Evolutionary conservation across 1,284 basidiomycete species (phyloP).

Genomic region (Cryptococcus sp.): DNA sequence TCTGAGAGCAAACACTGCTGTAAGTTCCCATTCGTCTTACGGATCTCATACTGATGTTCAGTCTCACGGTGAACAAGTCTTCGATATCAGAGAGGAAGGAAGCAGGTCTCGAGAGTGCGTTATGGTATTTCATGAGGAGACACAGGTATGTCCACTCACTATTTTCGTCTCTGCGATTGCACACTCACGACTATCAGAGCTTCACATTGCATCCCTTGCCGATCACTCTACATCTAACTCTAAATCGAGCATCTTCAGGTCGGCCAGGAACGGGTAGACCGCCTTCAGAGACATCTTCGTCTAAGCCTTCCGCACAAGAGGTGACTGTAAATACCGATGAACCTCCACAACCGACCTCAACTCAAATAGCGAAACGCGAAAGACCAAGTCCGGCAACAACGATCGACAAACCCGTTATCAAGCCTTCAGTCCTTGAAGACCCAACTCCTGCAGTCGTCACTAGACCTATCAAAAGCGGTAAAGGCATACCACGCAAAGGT

Average conservation of each 20-base stretch:
- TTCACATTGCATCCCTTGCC: slow-evolving; percentile 21
- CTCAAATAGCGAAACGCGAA: too few species aligned
- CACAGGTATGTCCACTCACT: slow-evolving; percentile 17
- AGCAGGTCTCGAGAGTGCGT: slow-evolving; percentile 39
- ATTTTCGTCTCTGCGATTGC: background rate
- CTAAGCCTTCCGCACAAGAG: too few species aligned
- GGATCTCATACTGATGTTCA: slow-evolving; percentile 6
- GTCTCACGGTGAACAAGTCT: slow-evolving; percentile 30
- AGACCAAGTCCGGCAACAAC: too few species aligned
- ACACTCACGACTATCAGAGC: background rate
- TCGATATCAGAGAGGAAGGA: slow-evolving; percentile 34
- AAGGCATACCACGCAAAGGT: slow-evolving; percentile 8
- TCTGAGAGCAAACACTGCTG: slow-evolving; percentile 16
- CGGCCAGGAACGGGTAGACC: slow-evolving; percentile 4
- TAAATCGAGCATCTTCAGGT: slow-evolving; percentile 22
- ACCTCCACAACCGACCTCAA: too few species aligned
- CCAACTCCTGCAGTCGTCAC: background rate
- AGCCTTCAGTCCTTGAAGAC: too few species aligned
- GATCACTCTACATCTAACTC: slow-evolving; percentile 28
- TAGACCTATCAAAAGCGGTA: slow-evolving; percentile 11
- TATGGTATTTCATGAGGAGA: slow-evolving; percentile 29
- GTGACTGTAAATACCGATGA: too few species aligned
- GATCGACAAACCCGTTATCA: too few species aligned
- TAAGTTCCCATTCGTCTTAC: slow-evolving; percentile 3
- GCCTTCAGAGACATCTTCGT: background rate